phyloP scores from a whole-genome alignment of 176 grass and related monocot species.

The Thalia dealbata region DNA sequence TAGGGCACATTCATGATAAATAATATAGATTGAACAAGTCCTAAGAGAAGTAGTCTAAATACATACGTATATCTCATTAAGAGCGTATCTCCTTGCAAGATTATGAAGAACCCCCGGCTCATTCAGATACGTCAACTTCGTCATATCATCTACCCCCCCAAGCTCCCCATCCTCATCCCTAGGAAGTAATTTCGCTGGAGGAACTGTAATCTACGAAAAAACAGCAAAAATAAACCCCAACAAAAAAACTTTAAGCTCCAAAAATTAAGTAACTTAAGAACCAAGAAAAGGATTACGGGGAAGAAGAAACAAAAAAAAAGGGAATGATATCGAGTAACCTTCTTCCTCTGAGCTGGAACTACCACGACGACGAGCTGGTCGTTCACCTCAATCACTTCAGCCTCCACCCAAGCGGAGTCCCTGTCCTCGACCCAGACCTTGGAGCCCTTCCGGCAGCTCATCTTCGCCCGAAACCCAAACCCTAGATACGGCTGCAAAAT shows the following conservation, averaged over 20 bases:
- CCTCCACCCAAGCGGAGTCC: conserved; percentile 79
- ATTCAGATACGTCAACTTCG: conserved; percentile 91
- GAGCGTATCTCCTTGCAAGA: conserved; percentile 80
- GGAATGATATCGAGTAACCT: conserved; percentile 27
- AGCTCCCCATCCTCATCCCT: conserved; percentile 92
- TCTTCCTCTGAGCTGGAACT: conserved; percentile 51
- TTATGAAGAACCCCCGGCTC: conserved; percentile 97
- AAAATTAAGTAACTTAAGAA: neutral
- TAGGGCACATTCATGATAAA: neutral
- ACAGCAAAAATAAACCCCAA: neutral
- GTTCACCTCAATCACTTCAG: conserved; percentile 56
- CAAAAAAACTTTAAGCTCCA: neutral
- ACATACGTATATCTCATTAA: conserved; percentile 97
- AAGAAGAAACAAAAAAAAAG: too few relatives aligned
- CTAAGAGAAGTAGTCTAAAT: neutral
- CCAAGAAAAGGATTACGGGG: conserved; percentile 22
- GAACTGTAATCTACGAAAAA: conserved; percentile 43
- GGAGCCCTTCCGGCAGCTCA: conserved; percentile 86
- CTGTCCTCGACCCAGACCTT: conserved; percentile 94
- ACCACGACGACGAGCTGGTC: conserved; percentile 46
- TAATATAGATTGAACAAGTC: conserved; percentile 12
- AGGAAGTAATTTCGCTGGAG: conserved; percentile 53
- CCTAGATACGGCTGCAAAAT: neutral
- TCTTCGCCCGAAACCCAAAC: conserved; percentile 28
- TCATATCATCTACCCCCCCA: conserved; percentile 95